Percentiles rank a stretch among this genome's conserved stretches.
Evolutionary conservation across 1,139 yeast species (phyloP).

Genomic region (Spencermartinsiella ligniputridi): DNA sequence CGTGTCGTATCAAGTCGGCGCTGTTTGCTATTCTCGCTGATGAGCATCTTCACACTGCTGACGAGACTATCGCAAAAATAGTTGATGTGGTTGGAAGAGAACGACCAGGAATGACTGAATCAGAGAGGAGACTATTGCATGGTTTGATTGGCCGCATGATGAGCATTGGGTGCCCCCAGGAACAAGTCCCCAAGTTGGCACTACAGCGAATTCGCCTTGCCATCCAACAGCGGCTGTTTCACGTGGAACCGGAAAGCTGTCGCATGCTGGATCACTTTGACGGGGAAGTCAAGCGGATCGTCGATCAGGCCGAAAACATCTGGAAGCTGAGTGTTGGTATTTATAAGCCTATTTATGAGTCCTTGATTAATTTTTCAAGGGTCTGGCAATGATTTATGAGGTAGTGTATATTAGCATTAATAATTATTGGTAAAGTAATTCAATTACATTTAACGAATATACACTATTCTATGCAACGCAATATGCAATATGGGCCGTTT

Average conservation of each 20-base stretch:
- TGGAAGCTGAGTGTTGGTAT: conserved; percentile 21
- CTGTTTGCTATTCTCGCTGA: conserved; percentile 13
- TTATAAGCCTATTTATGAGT: conserved; percentile 23
- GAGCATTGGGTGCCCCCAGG: conserved; percentile 8
- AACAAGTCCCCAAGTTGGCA: conserved; percentile 20
- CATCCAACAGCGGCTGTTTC: conserved; percentile 15
- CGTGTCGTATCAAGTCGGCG: conserved; percentile 19
- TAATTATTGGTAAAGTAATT: too few species aligned
- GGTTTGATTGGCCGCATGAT: conserved; percentile 16
- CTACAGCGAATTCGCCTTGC: conserved; percentile 19
- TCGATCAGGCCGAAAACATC: conserved; percentile 15
- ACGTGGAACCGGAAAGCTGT: conserved; percentile 4
- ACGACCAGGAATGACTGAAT: conserved; percentile 19
- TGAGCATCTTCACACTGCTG: conserved; percentile 5
- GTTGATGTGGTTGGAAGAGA: conserved; percentile 16
- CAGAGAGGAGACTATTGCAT: conserved; percentile 17
- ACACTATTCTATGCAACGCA: too few species aligned
- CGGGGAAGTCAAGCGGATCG: conserved; percentile 18
- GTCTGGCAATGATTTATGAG: conserved; percentile 14
- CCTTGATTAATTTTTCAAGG: conserved; percentile 14
- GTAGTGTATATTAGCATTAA: too few species aligned
- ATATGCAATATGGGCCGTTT: too few species aligned
- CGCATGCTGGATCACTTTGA: conserved; percentile 16
- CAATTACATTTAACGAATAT: too few species aligned
- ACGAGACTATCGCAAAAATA: conserved; percentile 9